Conservation (phyloP, 208 protist genomes). For the Crithidia bombi region DNA sequence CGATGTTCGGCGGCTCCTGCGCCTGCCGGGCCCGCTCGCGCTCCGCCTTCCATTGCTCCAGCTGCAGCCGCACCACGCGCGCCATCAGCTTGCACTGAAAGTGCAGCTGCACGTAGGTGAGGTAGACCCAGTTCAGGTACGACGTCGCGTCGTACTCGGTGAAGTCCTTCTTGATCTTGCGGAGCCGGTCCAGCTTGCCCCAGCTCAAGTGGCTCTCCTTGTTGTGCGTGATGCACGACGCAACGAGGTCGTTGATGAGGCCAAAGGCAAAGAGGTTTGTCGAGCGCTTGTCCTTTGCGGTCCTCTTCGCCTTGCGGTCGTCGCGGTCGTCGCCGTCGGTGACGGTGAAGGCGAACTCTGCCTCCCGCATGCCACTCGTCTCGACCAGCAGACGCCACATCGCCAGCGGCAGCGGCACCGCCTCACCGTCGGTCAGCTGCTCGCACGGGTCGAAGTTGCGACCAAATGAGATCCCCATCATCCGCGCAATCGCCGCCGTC, state of each 20-base stretch:
- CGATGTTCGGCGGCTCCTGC: slow-evolving; percentile 58
- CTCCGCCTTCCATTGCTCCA: slow-evolving; percentile 81
- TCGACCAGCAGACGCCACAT: slow-evolving; percentile 84
- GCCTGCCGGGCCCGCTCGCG: slow-evolving; percentile 71
- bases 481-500: slow-evolving; percentile 36
- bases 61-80: slow-evolving; percentile 68
- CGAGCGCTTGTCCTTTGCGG: slow-evolving; percentile 35
- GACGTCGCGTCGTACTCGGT: slow-evolving; percentile 53
- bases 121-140: slow-evolving; percentile 79
- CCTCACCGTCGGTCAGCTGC: slow-evolving; percentile 33
- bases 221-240: slow-evolving; percentile 39
- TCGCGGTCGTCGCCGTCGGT: slow-evolving; percentile 35
- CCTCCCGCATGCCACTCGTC: slow-evolving; percentile 69
- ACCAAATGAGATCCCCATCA: slow-evolving; percentile 45
- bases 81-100: slow-evolving; percentile 77
- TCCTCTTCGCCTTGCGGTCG: slow-evolving; percentile 22
- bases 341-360: slow-evolving; percentile 70
- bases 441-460: slow-evolving; percentile 73
- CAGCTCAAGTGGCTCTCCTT: slow-evolving; percentile 40
- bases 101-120: slow-evolving; percentile 79
- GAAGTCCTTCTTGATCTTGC: slow-evolving; percentile 48
- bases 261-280: slow-evolving; percentile 42
- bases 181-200: slow-evolving; percentile 69
- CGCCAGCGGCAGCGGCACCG: slow-evolving; percentile 52
- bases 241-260: slow-evolving; percentile 48